Conservation (phyloP, 352 stramenopile genomes). For the Blastocystis sp. region DNA sequence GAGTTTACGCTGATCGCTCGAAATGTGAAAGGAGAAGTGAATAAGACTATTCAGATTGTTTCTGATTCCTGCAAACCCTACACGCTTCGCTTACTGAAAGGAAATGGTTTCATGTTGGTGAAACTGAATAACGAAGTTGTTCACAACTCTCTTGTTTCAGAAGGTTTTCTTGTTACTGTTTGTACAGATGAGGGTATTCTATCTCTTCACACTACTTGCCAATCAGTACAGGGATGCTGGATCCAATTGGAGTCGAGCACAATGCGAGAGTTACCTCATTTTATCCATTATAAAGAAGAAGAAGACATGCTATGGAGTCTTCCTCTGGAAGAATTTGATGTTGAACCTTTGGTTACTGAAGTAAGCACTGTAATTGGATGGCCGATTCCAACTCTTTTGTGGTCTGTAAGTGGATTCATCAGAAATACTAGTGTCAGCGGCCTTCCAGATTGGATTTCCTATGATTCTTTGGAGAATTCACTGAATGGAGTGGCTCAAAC, state of each 20-base stretch:
- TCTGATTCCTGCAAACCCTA: neutral
- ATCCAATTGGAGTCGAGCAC: neutral
- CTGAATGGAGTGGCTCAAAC: neutral
- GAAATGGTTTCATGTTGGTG: neutral
- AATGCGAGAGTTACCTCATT: neutral
- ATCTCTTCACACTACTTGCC: neutral
- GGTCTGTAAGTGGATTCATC: slow-evolving; percentile 2
- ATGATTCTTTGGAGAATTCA: slow-evolving; percentile 19
- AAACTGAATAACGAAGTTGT: neutral
- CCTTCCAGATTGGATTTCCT: neutral
- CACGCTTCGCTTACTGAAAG: neutral
- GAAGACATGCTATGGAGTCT: neutral
- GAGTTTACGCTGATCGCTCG: neutral
- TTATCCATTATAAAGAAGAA: neutral
- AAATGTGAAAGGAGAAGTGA: neutral
- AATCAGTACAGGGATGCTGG: neutral
- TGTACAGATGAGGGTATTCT: neutral
- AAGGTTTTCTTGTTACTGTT: neutral
- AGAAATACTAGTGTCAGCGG: neutral
- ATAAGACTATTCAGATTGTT: neutral
- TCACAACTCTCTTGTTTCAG: neutral
- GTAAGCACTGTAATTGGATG: neutral
- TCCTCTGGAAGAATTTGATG: neutral
- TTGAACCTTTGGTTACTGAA: neutral
- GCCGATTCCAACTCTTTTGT: neutral